A percentile compares a stretch with the other conserved stretches of the same genome.
phyloP scores from a whole-genome alignment of 2,329 filamentous ascomycete species.

The Ascomycota sp. region DNA sequence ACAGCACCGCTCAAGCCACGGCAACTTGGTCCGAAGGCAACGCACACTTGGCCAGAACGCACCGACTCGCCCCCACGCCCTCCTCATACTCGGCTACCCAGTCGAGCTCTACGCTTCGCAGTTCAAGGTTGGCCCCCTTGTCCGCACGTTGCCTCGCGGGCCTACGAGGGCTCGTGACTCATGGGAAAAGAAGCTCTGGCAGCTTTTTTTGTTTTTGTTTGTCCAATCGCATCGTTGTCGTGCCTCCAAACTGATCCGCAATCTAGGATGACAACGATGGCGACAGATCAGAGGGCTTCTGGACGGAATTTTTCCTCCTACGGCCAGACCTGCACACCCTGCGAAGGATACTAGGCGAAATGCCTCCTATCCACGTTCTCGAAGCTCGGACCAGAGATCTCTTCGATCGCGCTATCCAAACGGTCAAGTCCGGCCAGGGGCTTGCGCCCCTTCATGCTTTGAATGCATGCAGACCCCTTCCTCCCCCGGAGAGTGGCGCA shows the following conservation, averaged over 20 bases:
- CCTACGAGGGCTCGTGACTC: constrained; percentile 2
- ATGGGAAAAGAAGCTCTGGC: neutral
- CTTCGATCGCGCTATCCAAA: constrained; percentile 50
- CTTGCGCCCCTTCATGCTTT: constrained; percentile 60
- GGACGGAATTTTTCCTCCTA: constrained; percentile 86
- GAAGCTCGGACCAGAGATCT: constrained; percentile 65
- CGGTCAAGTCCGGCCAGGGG: constrained; percentile 39
- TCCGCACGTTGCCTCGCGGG: constrained; percentile 1
- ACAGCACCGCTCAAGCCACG: no score
- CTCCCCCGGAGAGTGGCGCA: no score
- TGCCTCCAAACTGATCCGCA: neutral
- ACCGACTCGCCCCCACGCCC: no score
- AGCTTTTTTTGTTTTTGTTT: no score
- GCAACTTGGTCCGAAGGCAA: no score
- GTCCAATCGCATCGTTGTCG: neutral
- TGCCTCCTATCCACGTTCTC: constrained; percentile 53
- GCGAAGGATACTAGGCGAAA: constrained; percentile 44
- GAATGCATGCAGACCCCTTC: no score
- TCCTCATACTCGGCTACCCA: no score
- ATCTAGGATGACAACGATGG: constrained; percentile 39
- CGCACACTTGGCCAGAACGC: no score
- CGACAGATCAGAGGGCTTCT: constrained; percentile 75
- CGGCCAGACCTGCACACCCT: constrained; percentile 56
- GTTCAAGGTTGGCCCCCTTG: constrained; percentile 39
- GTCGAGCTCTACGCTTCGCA: constrained; percentile 72